These are phyloP conservation scores for Sporothrix mexicana DNA, from an alignment of 2,329 filamentous ascomycete species.

Conservation along the genomic window DNA sequence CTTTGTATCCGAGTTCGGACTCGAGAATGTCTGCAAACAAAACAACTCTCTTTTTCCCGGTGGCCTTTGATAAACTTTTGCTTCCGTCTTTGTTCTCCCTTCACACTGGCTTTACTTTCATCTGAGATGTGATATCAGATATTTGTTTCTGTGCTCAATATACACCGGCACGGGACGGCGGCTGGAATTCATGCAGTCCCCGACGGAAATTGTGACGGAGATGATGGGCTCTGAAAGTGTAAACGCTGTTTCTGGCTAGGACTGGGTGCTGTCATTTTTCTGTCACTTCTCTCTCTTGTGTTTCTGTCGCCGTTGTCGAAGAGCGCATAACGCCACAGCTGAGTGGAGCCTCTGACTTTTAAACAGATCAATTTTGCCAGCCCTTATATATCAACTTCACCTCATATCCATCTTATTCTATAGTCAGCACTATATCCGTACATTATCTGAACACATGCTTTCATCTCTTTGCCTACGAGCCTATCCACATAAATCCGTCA, in stretches of 20 bases:
- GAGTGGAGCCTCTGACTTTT: neutral
- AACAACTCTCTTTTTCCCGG: neutral
- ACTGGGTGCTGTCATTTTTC: neutral
- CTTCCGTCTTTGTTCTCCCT: neutral
- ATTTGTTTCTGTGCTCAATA: neutral
- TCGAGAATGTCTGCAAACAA: neutral
- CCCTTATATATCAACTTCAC: neutral
- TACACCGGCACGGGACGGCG: neutral
- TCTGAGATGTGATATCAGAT: conserved; percentile 17
- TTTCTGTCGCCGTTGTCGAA: neutral
- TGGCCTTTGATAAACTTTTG: neutral
- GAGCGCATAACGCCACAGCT: neutral
- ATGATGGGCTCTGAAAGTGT: neutral
- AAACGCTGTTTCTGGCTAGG: neutral
- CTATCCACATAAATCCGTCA: neutral
- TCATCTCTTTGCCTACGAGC: neutral
- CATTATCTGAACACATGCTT: neutral
- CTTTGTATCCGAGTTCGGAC: neutral
- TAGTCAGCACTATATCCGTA: neutral
- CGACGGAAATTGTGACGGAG: neutral
- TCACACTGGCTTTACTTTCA: neutral
- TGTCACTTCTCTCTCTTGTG: neutral
- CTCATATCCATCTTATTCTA: neutral
- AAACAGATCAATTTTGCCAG: neutral
- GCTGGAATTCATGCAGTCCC: neutral